A percentile compares a stretch with the other conserved stretches of the same genome.
phyloP scores from a whole-genome alignment of 2,329 filamentous ascomycete species.

The Talaromyces sp. region DNA sequence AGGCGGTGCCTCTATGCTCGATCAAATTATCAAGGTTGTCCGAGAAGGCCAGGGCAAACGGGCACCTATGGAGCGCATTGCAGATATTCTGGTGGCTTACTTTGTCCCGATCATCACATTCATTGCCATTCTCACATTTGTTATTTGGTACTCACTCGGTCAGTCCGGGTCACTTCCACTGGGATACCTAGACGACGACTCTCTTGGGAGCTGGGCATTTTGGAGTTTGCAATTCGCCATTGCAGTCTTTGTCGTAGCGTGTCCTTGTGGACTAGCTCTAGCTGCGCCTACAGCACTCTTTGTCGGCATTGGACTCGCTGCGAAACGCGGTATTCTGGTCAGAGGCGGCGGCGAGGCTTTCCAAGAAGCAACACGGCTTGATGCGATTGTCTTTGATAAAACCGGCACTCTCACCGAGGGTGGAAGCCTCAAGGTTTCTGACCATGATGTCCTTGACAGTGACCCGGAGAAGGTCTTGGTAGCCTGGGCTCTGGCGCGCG shows the following conservation, averaged over 20 bases:
- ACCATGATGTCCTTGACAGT: slow-evolving; percentile 39
- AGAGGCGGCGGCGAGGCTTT: slow-evolving; percentile 83
- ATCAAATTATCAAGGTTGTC: slow-evolving; percentile 45
- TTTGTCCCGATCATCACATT: slow-evolving; percentile 47
- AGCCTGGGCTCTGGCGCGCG: slow-evolving; percentile 43
- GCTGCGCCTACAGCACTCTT: slow-evolving; percentile 86
- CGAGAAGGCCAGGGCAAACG: slow-evolving; percentile 46
- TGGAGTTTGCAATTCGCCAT: slow-evolving; percentile 64
- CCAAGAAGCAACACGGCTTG: slow-evolving; percentile 72
- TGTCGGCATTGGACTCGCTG: slow-evolving; percentile 74
- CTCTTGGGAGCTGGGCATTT: slow-evolving; percentile 47
- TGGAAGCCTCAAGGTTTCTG: slow-evolving; percentile 52
- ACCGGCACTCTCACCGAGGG: slow-evolving; percentile 74
- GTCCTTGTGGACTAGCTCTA: slow-evolving; percentile 76
- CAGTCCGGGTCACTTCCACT: slow-evolving; percentile 38
- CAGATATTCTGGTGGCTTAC: slow-evolving; percentile 44
- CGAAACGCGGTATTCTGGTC: slow-evolving; percentile 72
- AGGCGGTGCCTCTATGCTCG: slow-evolving; percentile 46
- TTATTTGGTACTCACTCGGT: slow-evolving; percentile 44
- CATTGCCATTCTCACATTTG: slow-evolving; percentile 43
- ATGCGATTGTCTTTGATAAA: slow-evolving; percentile 83
- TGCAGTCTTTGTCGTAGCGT: slow-evolving; percentile 80
- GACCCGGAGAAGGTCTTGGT: slow-evolving; percentile 30
- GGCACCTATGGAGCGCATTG: slow-evolving; percentile 44
- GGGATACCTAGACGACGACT: slow-evolving; percentile 48